Evolutionary conservation across 306 rosid genomes (phyloP).

Genomic region (Rubus idaeus): DNA sequence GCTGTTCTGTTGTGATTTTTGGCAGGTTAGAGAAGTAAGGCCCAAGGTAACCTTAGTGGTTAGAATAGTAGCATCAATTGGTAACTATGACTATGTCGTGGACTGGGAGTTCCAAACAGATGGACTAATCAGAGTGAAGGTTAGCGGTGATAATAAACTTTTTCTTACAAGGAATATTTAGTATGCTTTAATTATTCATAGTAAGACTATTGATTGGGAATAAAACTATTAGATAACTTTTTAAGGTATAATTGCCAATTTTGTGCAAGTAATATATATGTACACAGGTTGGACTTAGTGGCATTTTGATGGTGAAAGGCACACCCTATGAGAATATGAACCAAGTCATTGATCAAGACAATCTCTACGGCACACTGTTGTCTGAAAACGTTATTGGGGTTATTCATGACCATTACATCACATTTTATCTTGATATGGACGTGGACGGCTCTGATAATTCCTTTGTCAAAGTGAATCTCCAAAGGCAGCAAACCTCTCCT

Average conservation of each 20-base stretch:
- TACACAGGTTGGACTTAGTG: conserved; percentile 79
- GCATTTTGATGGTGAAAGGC: conserved; percentile 90
- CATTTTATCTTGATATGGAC: conserved; percentile 80
- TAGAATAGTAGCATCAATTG: conserved; percentile 81
- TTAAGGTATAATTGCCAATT: no score
- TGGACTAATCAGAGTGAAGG: conserved; percentile 81
- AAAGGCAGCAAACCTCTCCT: conserved; percentile 41
- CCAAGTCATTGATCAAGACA: conserved; percentile 41
- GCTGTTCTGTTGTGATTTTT: neutral
- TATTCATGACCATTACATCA: conserved; percentile 83
- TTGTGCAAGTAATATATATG: no score
- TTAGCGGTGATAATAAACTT: conserved; percentile 9
- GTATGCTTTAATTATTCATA: no score
- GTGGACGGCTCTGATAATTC: conserved; percentile 75
- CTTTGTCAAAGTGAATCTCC: conserved; percentile 61
- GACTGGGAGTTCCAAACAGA: conserved; percentile 96
- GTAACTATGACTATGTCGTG: conserved; percentile 83
- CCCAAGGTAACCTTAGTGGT: conserved; percentile 90
- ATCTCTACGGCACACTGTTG: conserved; percentile 68
- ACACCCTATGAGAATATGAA: conserved; percentile 53
- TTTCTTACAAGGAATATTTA: neutral
- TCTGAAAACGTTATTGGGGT: conserved; percentile 79
- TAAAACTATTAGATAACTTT: no score
- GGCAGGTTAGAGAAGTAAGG: conserved; percentile 77
- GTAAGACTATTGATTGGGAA: no score